Evolutionary conservation across 2,329 filamentous ascomycete genomes (phyloP), one percentile per base, ranked within the genome.

Genomic region (Nigrospora oryzae): DNA sequence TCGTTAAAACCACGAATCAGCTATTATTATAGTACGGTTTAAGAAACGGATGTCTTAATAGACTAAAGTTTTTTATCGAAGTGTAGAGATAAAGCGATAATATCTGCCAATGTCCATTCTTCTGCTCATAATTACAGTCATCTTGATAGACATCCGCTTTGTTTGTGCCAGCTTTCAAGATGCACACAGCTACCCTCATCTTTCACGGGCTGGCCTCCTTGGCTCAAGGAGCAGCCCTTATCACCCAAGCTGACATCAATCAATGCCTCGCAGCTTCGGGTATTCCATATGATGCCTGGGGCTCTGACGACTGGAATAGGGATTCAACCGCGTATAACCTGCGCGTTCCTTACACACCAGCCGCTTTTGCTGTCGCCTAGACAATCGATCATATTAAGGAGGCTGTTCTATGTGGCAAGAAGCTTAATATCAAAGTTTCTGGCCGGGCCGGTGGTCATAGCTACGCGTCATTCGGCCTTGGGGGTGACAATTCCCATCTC

Each of bases 381-480:
- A 69, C 64, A 12, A 56, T 58, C 38, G 60, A 66, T 36, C 64
- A 72, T 42, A 63, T 73, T 28, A 62, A 66, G 42, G 61, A 60
- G 45, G 66, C 69, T 7, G 63, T 74, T 14, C 52, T 61, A 17
- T 73, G 70, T 51, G 70, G 68, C 32, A 52, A 53, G 14, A 49
- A 63, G 46, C 52, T 58, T n/a, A 56, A 56, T 8, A 56, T 69
- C 43, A 69, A 69, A 53, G 69, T 73, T 2, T 67, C 67, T 30
- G 64, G 69, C 15, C 68, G 67, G 50, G 61, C 63, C 36, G 71
- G 70, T 36, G 71, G 71, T n/a, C 71, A 74, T 51, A 71, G 67
- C 4, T 74, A 73, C 51, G 68, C 66, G 14, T 66, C 64, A n/a
- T 65, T 63, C 48, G 67, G 66, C 42, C 62, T 67, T 8, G 68